Conservation (phyloP, 2,329 filamentous ascomycete genomes). For the Penicillium sp. region DNA sequence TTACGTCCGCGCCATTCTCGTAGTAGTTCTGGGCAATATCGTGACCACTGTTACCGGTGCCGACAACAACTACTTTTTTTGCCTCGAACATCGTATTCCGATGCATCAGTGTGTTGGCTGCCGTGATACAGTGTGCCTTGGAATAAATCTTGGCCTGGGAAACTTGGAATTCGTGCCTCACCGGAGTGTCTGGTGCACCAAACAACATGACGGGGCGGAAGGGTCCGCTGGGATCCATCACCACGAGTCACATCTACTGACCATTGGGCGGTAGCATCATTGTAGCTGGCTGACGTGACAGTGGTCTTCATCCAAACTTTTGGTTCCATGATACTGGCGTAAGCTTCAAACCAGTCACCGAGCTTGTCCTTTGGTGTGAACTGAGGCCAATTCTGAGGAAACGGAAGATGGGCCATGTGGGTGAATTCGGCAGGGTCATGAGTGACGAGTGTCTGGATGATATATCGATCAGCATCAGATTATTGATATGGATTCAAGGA, state of each 20-base stretch:
- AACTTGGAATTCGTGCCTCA: conserved; percentile 49
- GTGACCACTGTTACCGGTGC: conserved; percentile 57
- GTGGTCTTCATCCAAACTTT: conserved; percentile 53
- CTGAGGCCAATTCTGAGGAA: conserved; percentile 51
- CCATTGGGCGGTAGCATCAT: conserved; percentile 49
- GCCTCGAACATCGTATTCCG: conserved; percentile 41
- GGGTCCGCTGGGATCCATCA: conserved; percentile 36
- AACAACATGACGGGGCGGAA: conserved; percentile 55
- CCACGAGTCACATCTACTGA: conserved; percentile 41
- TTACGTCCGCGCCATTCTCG: conserved; percentile 57
- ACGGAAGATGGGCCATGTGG: conserved; percentile 48
- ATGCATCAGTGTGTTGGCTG: conserved; percentile 51
- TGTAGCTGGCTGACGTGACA: conserved; percentile 49
- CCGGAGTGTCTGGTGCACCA: conserved; percentile 56
- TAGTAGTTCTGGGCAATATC: conserved; percentile 60
- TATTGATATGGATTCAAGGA: background rate
- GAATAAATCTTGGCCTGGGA: conserved; percentile 51
- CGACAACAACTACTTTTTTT: conserved; percentile 58
- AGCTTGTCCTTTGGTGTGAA: conserved; percentile 57
- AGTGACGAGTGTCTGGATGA: conserved; percentile 32
- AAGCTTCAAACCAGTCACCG: conserved; percentile 57
- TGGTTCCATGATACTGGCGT: conserved; percentile 57
- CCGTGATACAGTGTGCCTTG: conserved; percentile 54
- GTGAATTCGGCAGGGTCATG: conserved; percentile 51
- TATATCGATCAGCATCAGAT: background rate